phyloP scores from a whole-genome alignment of 108 stramenopile genomes.

The Cylindrotheca fusiformis region DNA sequence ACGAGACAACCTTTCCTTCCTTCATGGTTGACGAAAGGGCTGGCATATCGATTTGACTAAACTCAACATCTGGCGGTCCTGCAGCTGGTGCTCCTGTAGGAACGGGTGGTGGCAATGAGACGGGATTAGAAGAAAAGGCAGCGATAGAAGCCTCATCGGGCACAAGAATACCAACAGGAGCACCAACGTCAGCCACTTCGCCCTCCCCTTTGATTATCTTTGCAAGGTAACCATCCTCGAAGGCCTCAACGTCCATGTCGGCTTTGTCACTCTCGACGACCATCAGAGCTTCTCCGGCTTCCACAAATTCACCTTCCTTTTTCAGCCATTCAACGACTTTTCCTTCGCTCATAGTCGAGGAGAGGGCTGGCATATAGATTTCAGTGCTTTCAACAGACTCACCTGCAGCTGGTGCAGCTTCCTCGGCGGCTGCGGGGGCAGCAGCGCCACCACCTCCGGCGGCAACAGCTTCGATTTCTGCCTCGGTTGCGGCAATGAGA shows the following conservation, averaged over 20 bases:
- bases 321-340: constrained; percentile 89
- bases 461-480: constrained; percentile 68
- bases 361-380: constrained; percentile 87
- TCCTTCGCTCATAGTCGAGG: constrained; percentile 90
- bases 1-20: constrained; percentile 95
- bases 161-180: constrained; percentile 74
- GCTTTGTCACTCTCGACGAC: constrained; percentile 93
- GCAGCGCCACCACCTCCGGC: constrained; percentile 24
- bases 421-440: constrained; percentile 21
- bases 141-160: constrained; percentile 60
- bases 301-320: constrained; percentile 71
- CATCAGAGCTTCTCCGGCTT: constrained; percentile 83
- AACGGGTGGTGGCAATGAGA: constrained; percentile 21
- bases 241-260: constrained; percentile 91
- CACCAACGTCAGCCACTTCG: constrained; percentile 69
- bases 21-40: constrained; percentile 98
- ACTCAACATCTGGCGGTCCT: constrained; percentile 63
- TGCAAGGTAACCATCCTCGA: constrained; percentile 84
- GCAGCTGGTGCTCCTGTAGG: constrained; percentile 21
- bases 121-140: constrained; percentile 42
- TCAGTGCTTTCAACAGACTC: constrained; percentile 48
- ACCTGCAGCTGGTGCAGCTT: constrained; percentile 39
- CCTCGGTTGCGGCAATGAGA: constrained; percentile 61
- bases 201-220: constrained; percentile 83
- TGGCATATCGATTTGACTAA: constrained; percentile 93